Base-by-base conservation (phyloP, 192 early-diverging fungal genomes). In the Physocladia obscura region DNA sequence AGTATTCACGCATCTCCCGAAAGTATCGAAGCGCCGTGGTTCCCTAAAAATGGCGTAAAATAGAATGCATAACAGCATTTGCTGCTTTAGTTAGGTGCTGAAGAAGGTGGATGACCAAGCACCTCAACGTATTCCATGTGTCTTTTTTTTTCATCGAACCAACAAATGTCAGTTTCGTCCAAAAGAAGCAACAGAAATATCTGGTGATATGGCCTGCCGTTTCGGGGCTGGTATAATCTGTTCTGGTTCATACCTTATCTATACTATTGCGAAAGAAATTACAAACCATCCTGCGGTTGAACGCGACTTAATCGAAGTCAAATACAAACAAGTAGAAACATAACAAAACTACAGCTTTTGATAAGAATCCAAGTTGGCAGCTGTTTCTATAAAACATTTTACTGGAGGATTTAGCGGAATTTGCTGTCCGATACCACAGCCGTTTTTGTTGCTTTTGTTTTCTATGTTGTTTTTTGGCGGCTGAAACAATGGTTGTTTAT, bases 1-100 rank as follows among this genome's bases (percentile, higher is more conserved):
- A 82, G 79, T 96, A 95, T 78, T 98, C 96, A 39, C 93, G 88
- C 57, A 69, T 71, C 31, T 81, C 76, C 47, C 82, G 84, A 70
- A 85, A 85, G 19, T 80, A 47, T 6, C 65, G 65, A 6, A 68
- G 50, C 6, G 40, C 65, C 11, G 65, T 57, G 4, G 65, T 68
- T 4, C 65, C 65, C 65, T 68, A 52, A 21, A n/a, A 34, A 11
- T 52, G 21, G 8, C 5, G 21, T 52, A 6, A 27, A n/a, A 26
- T 52, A 21, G 50, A n/a, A 11, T 47, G 11, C n/a, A 13, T 47
- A n/a, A n/a, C 11, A n/a, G 44, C n/a, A n/a, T 13, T 8, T 54
- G 51, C 5, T 15, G 51, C 22, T 54, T 13, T 5, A 5, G 51
- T 15, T 15, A 22, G 51, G 22, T 54, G 51, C 8, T 19, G 5